These are phyloP conservation scores for Dactylonectria estremocensis DNA, from an alignment of 2,329 filamentous ascomycete genomes.

Conservation along the genomic window DNA sequence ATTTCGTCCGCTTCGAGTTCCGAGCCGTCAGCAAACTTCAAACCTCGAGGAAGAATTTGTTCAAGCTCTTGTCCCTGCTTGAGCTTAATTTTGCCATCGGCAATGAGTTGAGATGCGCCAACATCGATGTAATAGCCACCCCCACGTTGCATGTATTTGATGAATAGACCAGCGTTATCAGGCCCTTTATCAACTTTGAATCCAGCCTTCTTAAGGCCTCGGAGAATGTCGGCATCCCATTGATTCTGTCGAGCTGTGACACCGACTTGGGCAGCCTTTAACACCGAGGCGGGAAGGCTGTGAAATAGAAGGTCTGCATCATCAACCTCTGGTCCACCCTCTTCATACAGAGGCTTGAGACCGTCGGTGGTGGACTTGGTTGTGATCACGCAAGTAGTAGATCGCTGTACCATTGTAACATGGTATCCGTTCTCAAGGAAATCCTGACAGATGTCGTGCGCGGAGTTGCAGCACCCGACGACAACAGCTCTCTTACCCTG, in stretches of 20 bases:
- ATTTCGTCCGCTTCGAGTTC: slow-evolving; percentile 73
- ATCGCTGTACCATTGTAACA: slow-evolving; percentile 78
- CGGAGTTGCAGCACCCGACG: slow-evolving; percentile 77
- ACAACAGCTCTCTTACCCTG: slow-evolving; percentile 73
- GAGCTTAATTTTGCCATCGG: slow-evolving; percentile 73
- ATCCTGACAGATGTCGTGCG: slow-evolving; percentile 77
- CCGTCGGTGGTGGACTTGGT: slow-evolving; percentile 64
- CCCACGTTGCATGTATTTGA: slow-evolving; percentile 74
- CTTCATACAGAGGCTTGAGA: slow-evolving; percentile 64
- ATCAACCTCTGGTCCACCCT: slow-evolving; percentile 70
- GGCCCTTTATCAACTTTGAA: slow-evolving; percentile 73
- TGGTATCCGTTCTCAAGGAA: slow-evolving; percentile 75
- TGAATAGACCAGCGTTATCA: slow-evolving; percentile 68
- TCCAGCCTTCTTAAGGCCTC: slow-evolving; percentile 66
- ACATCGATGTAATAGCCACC: slow-evolving; percentile 81
- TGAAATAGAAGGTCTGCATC: slow-evolving; percentile 75
- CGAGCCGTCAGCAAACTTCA: slow-evolving; percentile 66
- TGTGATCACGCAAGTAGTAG: slow-evolving; percentile 72
- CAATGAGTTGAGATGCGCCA: slow-evolving; percentile 72
- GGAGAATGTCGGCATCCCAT: slow-evolving; percentile 54
- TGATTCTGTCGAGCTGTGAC: slow-evolving; percentile 52
- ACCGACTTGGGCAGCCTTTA: slow-evolving; percentile 70
- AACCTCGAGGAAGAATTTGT: slow-evolving; percentile 60
- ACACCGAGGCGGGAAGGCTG: slow-evolving; percentile 69
- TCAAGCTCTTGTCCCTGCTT: slow-evolving; percentile 70